A percentile compares a stretch with the other conserved stretches of the same genome.
These are phyloP conservation scores for Linnemannia exigua DNA, from an alignment of 192 early-diverging fungal genomes.

Conservation along the genomic window DNA sequence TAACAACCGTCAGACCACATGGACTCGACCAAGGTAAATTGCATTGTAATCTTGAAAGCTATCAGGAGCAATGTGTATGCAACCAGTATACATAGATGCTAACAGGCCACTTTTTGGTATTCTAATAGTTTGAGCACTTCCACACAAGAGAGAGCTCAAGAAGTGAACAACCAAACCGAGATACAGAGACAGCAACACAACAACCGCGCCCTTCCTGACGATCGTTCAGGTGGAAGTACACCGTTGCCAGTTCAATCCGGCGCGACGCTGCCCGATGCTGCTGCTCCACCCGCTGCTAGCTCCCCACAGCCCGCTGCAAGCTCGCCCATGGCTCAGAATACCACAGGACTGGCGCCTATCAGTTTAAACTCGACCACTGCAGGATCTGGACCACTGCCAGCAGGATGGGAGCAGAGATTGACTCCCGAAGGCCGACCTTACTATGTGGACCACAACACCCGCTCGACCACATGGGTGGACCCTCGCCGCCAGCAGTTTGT, in stretches of 20 bases:
- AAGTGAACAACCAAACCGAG: conserved; percentile 71
- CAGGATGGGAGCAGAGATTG: conserved; percentile 86
- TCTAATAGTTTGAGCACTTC: conserved; percentile 49
- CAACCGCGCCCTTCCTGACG: conserved; percentile 87
- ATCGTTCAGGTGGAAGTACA: conserved; percentile 56
- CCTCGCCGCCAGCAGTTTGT: conserved; percentile 80
- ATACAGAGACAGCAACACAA: conserved; percentile 84
- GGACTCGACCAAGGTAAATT: conserved; percentile 73
- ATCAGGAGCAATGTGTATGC: conserved; percentile 19
- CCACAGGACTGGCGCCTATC: conserved; percentile 44
- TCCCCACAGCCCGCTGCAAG: conserved; percentile 25
- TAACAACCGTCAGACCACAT: conserved; percentile 95
- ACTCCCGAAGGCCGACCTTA: conserved; percentile 88
- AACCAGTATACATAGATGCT: conserved; percentile 3
- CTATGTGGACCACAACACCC: conserved; percentile 93
- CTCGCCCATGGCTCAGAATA: conserved; percentile 38
- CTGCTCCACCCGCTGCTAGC: conserved; percentile 3
- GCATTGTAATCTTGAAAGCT: not conserved
- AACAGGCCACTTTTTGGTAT: conserved; percentile 8
- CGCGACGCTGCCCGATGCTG: conserved; percentile 16
- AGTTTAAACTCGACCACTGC: conserved; percentile 70
- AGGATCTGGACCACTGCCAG: conserved; percentile 82
- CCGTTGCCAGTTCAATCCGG: conserved; percentile 41
- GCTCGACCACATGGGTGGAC: conserved; percentile 94
- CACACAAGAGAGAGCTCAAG: conserved; percentile 52